These are phyloP conservation scores for Fraxinus americana DNA, from an alignment of 257 asterid species.

Conservation along the genomic window DNA sequence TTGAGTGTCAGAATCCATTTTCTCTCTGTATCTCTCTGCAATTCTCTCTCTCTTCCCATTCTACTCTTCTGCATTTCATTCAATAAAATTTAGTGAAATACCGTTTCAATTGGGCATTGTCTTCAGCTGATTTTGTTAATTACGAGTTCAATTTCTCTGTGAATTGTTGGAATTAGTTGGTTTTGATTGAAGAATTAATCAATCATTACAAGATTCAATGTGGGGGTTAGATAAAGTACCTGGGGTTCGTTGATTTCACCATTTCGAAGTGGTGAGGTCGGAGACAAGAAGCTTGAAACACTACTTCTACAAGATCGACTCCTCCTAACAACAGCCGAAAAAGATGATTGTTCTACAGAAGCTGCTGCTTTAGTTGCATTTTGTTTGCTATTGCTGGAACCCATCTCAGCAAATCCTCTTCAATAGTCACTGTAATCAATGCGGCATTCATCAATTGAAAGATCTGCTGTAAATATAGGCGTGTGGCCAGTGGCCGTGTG, in stretches of 20 bases:
- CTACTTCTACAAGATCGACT: constrained; percentile 58
- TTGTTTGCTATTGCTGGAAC: constrained; percentile 76
- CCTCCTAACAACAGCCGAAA: constrained; percentile 50
- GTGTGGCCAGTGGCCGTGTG: not conserved
- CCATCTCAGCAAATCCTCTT: constrained; percentile 45
- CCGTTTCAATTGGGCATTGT: no score
- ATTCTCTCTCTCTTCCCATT: no score
- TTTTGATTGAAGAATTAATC: no score
- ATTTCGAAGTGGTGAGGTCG: constrained; percentile 44
- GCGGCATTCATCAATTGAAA: not conserved
- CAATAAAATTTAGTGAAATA: no score
- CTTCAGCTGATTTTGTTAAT: no score
- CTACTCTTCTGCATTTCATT: no score
- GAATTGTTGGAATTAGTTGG: no score
- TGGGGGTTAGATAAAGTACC: no score
- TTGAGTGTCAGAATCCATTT: no score
- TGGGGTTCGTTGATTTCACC: constrained; percentile 33
- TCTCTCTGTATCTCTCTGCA: no score
- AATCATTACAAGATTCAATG: no score
- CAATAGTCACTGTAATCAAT: constrained; percentile 22
- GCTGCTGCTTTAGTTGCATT: constrained; percentile 43
- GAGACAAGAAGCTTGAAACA: constrained; percentile 67
- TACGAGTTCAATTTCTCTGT: no score
- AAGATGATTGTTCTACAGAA: constrained; percentile 31
- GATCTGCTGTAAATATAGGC: constrained; percentile 26